Evolutionary conservation across 371 early-diverging fungal species (phyloP).

Genomic region (Smittium mucronatum): DNA sequence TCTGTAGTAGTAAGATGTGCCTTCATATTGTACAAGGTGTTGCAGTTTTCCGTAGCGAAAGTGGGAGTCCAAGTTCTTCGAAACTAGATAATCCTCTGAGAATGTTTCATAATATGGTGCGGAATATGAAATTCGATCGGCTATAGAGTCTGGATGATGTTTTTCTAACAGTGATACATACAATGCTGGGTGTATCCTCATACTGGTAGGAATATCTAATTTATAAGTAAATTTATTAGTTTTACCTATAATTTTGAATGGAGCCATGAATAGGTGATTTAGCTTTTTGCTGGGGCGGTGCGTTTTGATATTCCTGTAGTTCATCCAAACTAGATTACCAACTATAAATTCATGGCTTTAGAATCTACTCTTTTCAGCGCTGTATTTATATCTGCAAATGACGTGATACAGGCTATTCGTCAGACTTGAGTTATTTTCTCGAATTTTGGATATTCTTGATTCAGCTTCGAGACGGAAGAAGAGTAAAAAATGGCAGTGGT

Average conservation of each 20-base stretch:
- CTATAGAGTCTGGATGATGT: background rate
- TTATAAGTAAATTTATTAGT: slow-evolving; percentile 4
- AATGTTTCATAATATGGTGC: slow-evolving; percentile 6
- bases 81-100: slow-evolving; percentile 8
- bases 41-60: background rate
- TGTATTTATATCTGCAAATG: background rate
- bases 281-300: slow-evolving; percentile 1
- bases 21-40: slow-evolving; percentile 7
- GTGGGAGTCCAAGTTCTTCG: slow-evolving; percentile 7
- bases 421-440: background rate
- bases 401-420: background rate
- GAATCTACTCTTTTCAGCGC: slow-evolving; percentile 10
- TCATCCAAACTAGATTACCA: slow-evolving; percentile 9
- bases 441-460: slow-evolving; percentile 5
- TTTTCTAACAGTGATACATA: slow-evolving; percentile 9
- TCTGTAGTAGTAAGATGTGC: background rate
- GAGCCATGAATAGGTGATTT: slow-evolving; percentile 4
- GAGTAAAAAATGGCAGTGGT: background rate
- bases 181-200: slow-evolving; percentile 12
- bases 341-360: background rate
- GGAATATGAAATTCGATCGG: slow-evolving; percentile 6
- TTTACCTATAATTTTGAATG: slow-evolving; percentile 11
- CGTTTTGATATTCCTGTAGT: slow-evolving; percentile 5
- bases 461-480: background rate
- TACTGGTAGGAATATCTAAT: slow-evolving; percentile 8